A percentile compares a stretch with the other conserved stretches of the same genome.
These are phyloP conservation scores for Trichophyton schoenleinii DNA, from an alignment of 2,329 filamentous ascomycete genomes.

Conservation along the genomic window DNA sequence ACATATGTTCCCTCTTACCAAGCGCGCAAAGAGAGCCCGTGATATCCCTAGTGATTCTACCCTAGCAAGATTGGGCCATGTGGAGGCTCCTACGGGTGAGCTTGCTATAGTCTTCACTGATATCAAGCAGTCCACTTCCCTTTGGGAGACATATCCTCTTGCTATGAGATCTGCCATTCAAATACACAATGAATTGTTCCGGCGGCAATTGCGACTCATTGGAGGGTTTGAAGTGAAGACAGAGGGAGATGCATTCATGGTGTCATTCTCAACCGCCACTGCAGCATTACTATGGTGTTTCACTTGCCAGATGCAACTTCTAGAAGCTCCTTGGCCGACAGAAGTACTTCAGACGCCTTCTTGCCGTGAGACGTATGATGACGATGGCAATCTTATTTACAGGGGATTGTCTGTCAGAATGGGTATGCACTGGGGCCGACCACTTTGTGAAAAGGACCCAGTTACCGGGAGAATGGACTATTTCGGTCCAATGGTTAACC, in stretches of 20 bases:
- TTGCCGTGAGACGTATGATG: conserved; percentile 69
- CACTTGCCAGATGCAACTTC: conserved; percentile 73
- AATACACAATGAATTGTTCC: conserved; percentile 94
- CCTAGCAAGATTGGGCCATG: conserved; percentile 76
- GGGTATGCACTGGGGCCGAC: conserved; percentile 92
- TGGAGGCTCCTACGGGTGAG: conserved; percentile 80
- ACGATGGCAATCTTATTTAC: conserved; percentile 81
- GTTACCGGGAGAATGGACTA: conserved; percentile 98
- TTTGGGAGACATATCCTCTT: conserved; percentile 91
- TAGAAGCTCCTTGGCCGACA: conserved; percentile 84
- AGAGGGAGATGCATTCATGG: conserved; percentile 99
- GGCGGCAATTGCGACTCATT: conserved; percentile 79
- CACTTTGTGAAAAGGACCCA: conserved; percentile 88
- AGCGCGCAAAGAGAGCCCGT: conserved; percentile 49
- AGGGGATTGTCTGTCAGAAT: conserved; percentile 89
- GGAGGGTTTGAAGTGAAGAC: conserved; percentile 99
- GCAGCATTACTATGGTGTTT: conserved; percentile 94
- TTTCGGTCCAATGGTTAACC: conserved; percentile 98
- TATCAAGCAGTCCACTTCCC: conserved; percentile 92
- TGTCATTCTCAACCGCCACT: conserved; percentile 91
- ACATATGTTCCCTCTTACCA: conserved; percentile 48
- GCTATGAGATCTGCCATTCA: conserved; percentile 96
- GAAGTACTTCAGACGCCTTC: conserved; percentile 81
- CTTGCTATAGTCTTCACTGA: conserved; percentile 94
- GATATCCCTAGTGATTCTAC: conserved; percentile 66